phyloP scores from a whole-genome alignment of 768 basidiomycete genomes.

The Lactifluus piperatus region DNA sequence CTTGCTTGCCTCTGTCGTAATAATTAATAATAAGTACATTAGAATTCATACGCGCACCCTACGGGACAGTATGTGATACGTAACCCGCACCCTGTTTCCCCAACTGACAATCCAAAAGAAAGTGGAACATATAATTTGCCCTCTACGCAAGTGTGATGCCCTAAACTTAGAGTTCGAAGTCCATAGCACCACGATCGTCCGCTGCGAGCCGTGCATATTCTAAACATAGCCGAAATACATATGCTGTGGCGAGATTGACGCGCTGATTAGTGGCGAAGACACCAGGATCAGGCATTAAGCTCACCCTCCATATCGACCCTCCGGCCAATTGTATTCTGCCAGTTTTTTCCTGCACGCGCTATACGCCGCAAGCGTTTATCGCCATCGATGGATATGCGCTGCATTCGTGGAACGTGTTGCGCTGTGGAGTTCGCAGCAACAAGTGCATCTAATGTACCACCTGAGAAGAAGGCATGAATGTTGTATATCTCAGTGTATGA shows the following conservation, averaged over 20 bases:
- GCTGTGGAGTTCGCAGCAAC: slow-evolving; percentile 43
- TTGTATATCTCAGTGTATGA: slow-evolving; percentile 91
- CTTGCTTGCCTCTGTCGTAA: background rate
- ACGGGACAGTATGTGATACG: background rate
- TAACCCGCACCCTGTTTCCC: background rate
- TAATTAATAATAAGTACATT: background rate
- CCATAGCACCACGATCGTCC: slow-evolving; percentile 76
- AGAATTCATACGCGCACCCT: background rate
- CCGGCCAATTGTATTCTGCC: slow-evolving; percentile 80
- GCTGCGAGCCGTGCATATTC: slow-evolving; percentile 83
- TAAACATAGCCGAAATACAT: slow-evolving; percentile 79
- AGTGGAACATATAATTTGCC: background rate
- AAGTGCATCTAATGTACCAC: slow-evolving; percentile 56
- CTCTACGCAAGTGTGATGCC: background rate
- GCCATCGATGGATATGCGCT: slow-evolving; percentile 42
- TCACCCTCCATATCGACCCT: slow-evolving; percentile 88
- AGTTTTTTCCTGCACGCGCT: slow-evolving; percentile 85
- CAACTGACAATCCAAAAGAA: background rate
- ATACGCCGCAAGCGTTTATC: slow-evolving; percentile 72
- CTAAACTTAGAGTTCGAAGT: slow-evolving; percentile 20
- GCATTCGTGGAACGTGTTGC: slow-evolving; percentile 27
- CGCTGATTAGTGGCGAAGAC: slow-evolving; percentile 14
- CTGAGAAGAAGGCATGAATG: slow-evolving; percentile 87
- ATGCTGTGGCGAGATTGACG: slow-evolving; percentile 39
- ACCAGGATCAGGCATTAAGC: slow-evolving; percentile 22